phyloP scores from a whole-genome alignment of 352 stramenopile species.

The Pythium utonaiense region DNA sequence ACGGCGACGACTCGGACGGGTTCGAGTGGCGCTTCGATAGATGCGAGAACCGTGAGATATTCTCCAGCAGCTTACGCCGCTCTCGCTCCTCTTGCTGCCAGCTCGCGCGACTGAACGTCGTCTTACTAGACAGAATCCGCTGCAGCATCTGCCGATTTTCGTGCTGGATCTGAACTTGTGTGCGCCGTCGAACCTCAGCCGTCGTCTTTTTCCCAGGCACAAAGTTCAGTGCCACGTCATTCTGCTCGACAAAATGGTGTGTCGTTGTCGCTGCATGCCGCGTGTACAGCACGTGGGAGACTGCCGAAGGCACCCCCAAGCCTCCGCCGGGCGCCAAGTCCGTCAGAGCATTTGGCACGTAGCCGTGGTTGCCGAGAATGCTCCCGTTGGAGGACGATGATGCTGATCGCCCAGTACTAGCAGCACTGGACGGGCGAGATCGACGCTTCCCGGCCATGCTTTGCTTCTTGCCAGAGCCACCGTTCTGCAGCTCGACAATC shows the following conservation, averaged over 20 bases:
- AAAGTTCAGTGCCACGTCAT: conserved; percentile 36
- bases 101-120: conserved; percentile 35
- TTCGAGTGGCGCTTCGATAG: conserved; percentile 4
- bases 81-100: conserved; percentile 40
- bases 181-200: conserved; percentile 24
- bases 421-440: conserved; percentile 4
- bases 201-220: conserved; percentile 21
- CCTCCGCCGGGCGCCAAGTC: conserved; percentile 10
- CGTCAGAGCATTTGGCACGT: background rate
- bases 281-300: conserved; percentile 47
- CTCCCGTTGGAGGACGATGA: background rate
- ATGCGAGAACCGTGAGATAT: conserved; percentile 38
- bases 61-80: conserved; percentile 34
- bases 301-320: conserved; percentile 26
- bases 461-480: background rate
- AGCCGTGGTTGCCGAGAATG: background rate
- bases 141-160: conserved; percentile 55
- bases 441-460: background rate
- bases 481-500: conserved; percentile 43
- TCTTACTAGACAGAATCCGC: conserved; percentile 42
- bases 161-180: conserved; percentile 35
- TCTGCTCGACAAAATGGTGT: conserved; percentile 49
- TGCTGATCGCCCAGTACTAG: background rate
- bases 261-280: conserved; percentile 40
- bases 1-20: background rate